phyloP scores from a whole-genome alignment of 2,329 filamentous ascomycete genomes.

The Colletotrichum lupini region DNA sequence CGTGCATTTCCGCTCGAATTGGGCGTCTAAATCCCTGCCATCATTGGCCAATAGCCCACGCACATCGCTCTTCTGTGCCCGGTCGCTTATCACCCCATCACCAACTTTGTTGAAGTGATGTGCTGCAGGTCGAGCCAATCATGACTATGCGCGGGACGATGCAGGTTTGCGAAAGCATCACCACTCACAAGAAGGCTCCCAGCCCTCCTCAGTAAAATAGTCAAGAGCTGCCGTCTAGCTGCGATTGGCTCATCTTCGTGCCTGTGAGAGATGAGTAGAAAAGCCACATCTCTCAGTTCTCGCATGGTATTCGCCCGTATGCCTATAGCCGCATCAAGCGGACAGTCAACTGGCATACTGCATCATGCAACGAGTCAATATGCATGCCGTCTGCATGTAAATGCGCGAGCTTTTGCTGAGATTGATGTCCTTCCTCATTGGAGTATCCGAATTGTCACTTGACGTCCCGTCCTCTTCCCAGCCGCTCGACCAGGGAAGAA shows the following conservation, averaged over 20 bases:
- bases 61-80: conserved; percentile 16
- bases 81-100: conserved; percentile 36
- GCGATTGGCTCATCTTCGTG: conserved; percentile 13
- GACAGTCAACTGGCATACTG: conserved; percentile 25
- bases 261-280: conserved; percentile 22
- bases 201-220: conserved; percentile 4
- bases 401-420: conserved; percentile 19
- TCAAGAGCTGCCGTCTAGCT: not conserved
- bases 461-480: not conserved
- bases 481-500: conserved; percentile 15
- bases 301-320: conserved; percentile 27
- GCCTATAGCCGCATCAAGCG: conserved; percentile 23
- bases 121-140: conserved; percentile 29
- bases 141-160: not conserved
- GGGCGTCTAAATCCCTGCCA: conserved; percentile 34
- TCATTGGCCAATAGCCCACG: conserved; percentile 26
- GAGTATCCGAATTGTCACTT: conserved; percentile 3
- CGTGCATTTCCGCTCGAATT: conserved; percentile 10
- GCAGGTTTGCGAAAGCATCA: conserved; percentile 32
- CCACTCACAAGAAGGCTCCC: conserved; percentile 25
- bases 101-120: conserved; percentile 17
- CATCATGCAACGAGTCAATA: conserved; percentile 33
- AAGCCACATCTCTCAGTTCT: conserved; percentile 1
- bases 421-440: conserved; percentile 19
- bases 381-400: conserved; percentile 32